Percentiles rank a stretch among this genome's conserved stretches.
Conservation (phyloP, 2,329 filamentous ascomycete species). For the Aspergillus flavus region DNA sequence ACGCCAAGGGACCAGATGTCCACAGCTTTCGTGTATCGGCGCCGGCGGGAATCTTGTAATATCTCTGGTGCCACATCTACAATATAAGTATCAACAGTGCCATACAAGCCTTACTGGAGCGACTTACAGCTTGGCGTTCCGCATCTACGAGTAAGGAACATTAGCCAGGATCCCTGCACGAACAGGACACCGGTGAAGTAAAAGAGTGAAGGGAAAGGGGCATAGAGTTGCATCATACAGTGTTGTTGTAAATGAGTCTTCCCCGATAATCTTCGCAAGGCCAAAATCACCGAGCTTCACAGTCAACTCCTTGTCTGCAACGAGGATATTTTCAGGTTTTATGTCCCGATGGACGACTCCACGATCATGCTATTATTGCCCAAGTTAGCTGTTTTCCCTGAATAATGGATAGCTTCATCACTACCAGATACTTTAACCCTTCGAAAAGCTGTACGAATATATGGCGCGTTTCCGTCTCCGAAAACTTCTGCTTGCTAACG, state of each 20-base stretch:
- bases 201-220: neutral
- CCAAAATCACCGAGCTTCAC: conserved; percentile 97
- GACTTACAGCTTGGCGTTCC: conserved; percentile 84
- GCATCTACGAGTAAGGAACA: conserved; percentile 51
- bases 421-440: conserved; percentile 90
- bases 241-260: conserved; percentile 96
- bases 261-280: conserved; percentile 95
- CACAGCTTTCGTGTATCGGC: conserved; percentile 91
- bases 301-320: conserved; percentile 80
- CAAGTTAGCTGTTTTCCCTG: neutral
- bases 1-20: conserved; percentile 98
- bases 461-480: conserved; percentile 79
- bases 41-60: conserved; percentile 75
- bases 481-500: conserved; percentile 84
- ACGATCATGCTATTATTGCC: conserved; percentile 80
- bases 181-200: neutral
- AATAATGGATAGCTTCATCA: conserved; percentile 27
- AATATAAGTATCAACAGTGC: conserved; percentile 16
- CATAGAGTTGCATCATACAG: conserved; percentile 55
- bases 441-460: conserved; percentile 91
- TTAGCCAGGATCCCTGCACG: neutral
- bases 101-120: neutral
- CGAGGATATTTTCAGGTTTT: conserved; percentile 93
- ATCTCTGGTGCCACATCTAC: conserved; percentile 91
- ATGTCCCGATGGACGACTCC: conserved; percentile 98